A percentile compares a stretch with the other conserved stretches of the same genome.
Conservation (phyloP, 1,284 basidiomycete species). For the Pholiota adiposa region DNA sequence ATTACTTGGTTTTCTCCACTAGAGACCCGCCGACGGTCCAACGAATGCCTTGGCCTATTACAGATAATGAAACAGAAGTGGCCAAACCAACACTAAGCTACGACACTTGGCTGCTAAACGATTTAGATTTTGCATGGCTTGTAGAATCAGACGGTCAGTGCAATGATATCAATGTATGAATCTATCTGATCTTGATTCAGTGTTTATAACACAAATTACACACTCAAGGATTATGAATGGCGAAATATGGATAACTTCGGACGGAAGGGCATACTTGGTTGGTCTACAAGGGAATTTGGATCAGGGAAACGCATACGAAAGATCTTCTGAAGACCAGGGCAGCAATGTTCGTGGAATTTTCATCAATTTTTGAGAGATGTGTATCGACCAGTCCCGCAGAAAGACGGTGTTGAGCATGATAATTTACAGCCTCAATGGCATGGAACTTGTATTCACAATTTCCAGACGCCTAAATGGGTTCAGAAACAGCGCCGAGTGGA, state of each 20-base stretch:
- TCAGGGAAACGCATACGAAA: constrained; percentile 14
- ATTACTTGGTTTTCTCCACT: constrained; percentile 75
- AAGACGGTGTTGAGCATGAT: not conserved
- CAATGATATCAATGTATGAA: not conserved
- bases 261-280: constrained; percentile 80
- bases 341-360: constrained; percentile 10
- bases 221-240: constrained; percentile 61
- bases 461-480: constrained; percentile 74
- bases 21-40: constrained; percentile 72
- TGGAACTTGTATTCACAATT: constrained; percentile 70
- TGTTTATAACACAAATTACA: constrained; percentile 61
- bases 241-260: constrained; percentile 83
- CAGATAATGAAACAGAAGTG: constrained; percentile 42
- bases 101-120: constrained; percentile 75
- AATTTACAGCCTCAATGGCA: constrained; percentile 52
- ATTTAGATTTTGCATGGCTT: constrained; percentile 75
- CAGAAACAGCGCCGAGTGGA: constrained; percentile 67
- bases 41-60: constrained; percentile 78
- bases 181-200: constrained; percentile 37
- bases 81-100: constrained; percentile 45
- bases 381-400: constrained; percentile 1
- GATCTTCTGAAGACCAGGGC: constrained; percentile 11
- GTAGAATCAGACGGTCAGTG: constrained; percentile 67
- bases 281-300: constrained; percentile 50
- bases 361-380: not conserved